These are phyloP conservation scores for Geum urbanum DNA, from an alignment of 306 rosid genomes.

Conservation along the genomic window DNA sequence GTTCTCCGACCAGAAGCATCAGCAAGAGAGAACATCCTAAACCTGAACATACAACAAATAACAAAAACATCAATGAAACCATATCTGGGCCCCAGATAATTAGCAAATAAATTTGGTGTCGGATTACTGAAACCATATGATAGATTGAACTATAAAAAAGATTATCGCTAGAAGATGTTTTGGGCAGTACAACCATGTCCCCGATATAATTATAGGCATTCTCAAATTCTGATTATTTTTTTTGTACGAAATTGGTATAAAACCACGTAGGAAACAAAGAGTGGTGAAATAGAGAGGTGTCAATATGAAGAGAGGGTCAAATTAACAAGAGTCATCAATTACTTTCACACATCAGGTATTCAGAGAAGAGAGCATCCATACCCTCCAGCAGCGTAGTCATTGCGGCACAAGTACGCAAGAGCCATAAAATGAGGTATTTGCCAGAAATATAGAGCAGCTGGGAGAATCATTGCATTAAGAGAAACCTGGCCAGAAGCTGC, in stretches of 20 bases:
- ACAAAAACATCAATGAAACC: constrained; percentile 9
- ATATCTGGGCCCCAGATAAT: background rate
- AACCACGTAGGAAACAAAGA: background rate
- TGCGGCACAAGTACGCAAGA: constrained; percentile 86
- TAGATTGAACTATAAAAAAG: too few relatives aligned
- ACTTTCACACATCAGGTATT: background rate
- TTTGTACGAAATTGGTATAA: too few relatives aligned
- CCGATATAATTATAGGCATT: background rate
- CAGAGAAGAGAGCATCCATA: constrained; percentile 36
- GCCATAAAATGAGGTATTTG: constrained; percentile 99
- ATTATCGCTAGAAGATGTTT: background rate
- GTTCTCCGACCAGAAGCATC: constrained; percentile 82
- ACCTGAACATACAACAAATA: constrained; percentile 47
- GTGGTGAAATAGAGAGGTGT: constrained; percentile 3
- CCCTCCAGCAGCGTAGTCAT: constrained; percentile 97
- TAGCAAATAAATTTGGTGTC: too few relatives aligned
- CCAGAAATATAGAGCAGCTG: constrained; percentile 97
- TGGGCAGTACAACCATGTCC: background rate
- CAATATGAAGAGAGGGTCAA: background rate
- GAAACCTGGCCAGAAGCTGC: constrained; percentile 85
- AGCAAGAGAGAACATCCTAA: constrained; percentile 82
- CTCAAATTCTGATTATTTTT: background rate
- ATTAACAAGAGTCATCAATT: background rate
- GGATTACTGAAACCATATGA: too few relatives aligned
- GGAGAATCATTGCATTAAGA: constrained; percentile 75